phyloP scores from a whole-genome alignment of 2,329 filamentous ascomycete species.

The Claviceps capensis region DNA sequence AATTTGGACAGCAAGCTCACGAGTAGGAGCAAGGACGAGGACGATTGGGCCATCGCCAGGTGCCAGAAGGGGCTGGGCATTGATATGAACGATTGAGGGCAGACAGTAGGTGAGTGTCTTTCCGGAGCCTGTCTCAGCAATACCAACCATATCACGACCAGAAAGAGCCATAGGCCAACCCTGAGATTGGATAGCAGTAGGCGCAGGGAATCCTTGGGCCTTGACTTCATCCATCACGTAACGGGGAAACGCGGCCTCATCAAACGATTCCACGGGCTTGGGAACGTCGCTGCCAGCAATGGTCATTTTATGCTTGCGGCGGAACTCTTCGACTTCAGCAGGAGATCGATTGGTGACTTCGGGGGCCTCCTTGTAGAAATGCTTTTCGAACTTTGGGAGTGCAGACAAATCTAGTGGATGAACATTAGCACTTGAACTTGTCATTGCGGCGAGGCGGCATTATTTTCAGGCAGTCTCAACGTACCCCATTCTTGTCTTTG shows the following conservation, averaged over 20 bases:
- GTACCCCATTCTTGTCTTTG: constrained; percentile 83
- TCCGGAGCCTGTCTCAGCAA: constrained; percentile 97
- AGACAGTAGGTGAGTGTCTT: constrained; percentile 98
- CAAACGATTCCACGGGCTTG: constrained; percentile 91
- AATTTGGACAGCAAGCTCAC: constrained; percentile 96
- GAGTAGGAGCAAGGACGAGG: constrained; percentile 86
- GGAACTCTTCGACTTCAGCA: constrained; percentile 78
- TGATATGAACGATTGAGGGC: constrained; percentile 97
- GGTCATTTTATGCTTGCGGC: constrained; percentile 71
- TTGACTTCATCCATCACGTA: constrained; percentile 99
- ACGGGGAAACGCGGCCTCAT: constrained; percentile 90
- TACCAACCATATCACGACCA: constrained; percentile 95
- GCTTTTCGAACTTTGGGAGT: constrained; percentile 96
- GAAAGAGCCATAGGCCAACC: constrained; percentile 99
- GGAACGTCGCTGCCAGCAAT: constrained; percentile 70
- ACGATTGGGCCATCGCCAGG: constrained; percentile 95
- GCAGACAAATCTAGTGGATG: constrained; percentile 49
- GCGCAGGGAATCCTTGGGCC: constrained; percentile 85
- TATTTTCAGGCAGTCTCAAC: constrained; percentile 19
- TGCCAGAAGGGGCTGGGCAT: constrained; percentile 90
- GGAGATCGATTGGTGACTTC: constrained; percentile 60
- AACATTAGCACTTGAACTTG: constrained; percentile 1
- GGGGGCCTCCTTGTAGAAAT: constrained; percentile 94
- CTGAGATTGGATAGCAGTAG: constrained; percentile 94
- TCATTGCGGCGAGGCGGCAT: background rate